Evolutionary conservation across 2,329 filamentous ascomycete genomes (phyloP), one percentile per base, ranked within the genome.

Genomic region (Xylariaceae sp.): DNA sequence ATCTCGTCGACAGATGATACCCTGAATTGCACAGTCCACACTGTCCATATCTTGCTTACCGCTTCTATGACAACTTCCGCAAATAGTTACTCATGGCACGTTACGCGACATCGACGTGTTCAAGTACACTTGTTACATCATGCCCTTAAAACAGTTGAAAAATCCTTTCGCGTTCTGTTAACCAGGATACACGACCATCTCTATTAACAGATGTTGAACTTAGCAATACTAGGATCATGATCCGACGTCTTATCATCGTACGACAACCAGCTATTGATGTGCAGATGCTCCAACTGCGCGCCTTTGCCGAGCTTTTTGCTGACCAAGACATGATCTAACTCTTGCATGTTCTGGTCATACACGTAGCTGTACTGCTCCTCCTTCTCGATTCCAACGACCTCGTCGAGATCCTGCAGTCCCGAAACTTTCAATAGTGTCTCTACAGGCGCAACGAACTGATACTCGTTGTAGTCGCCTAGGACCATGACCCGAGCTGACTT

Each of bases 401-500:
- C 83, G 60, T 89, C 85, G 1, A 88, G 70, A 57, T 89, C 84
- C 33, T 74, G 59, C 42, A 89, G 71, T 2, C 79, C 77, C 0
- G 82, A 85, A 17, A 75, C 71, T 3, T 67, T 56, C 1, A 72
- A 63, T 57, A 89, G 87, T 1, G 70, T 71, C 54, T 75, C 66
- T 45, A 89, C 67, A 1, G 86, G 85, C 65, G 75, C 62, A 10
- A 83, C 84, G 55, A 84, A 84, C 5, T 78, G 66, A 64, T 87
- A 89, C 66, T 90, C 87, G 73, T 90, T 89, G 66, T 86, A 89
- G 69, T 90, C 87, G 22, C 87, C 87, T 0, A 81, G 79, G 2
- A 76, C 71, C 53, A 89, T 76, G 58, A 90, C 66, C 19, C 73
- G 73, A 0, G 86, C 85, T 14, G 76, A 69, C 11, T 72, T 65